Evolutionary conservation across 495 filamentous ascomycete genomes (phyloP), one percentile per base, ranked within the genome.

Genomic region (Haplographium delicatum): DNA sequence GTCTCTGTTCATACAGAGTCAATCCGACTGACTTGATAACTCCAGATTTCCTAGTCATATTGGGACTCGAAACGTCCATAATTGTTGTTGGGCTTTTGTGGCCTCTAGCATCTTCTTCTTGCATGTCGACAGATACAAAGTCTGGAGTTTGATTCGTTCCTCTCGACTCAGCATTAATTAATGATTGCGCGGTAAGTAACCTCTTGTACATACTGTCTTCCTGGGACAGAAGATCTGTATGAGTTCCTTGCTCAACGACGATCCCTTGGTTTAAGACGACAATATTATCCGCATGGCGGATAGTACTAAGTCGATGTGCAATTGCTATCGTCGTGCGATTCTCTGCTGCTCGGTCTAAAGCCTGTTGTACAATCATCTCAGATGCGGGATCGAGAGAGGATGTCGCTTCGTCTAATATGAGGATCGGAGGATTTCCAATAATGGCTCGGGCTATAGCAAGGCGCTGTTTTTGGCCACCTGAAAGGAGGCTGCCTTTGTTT

Each of bases 401-500:
- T 4, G 87, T 91, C 0, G 86, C 83, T 64, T 91, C 87, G 57
- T 91, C 87, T 3, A 91, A 71, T 25, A 93, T 66, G 51, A 91
- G 63, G 23, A 93, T 67, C 38, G 71, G 65, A 3, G 88, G 85
- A 27, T 83, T 75, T 11, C 84, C 75, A 5, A 91, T 75, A 15
- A 91, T 69, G 1, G 86, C 85, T 16, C 83, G 68, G 3, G 83
- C 83, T 42, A 87, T 71, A 2, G 81, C 72, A 5, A 86, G 62
- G 16, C 82, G 67, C 51, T 87, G 83, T 38, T 75, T 76, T 54
- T 87, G 80, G 2, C 80, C 80, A 23, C 79, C 79, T 8, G 44
- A 49, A 5, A 57, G 62, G 20, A 72, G 57, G n/a, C 67, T 65
- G 11, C 71, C 73, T 22, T 64, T 63, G 2, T 72, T 65, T 1